Percentiles rank a stretch among this genome's conserved stretches.
Conservation (phyloP, 495 filamentous ascomycete genomes). For the Neurospora sp. region DNA sequence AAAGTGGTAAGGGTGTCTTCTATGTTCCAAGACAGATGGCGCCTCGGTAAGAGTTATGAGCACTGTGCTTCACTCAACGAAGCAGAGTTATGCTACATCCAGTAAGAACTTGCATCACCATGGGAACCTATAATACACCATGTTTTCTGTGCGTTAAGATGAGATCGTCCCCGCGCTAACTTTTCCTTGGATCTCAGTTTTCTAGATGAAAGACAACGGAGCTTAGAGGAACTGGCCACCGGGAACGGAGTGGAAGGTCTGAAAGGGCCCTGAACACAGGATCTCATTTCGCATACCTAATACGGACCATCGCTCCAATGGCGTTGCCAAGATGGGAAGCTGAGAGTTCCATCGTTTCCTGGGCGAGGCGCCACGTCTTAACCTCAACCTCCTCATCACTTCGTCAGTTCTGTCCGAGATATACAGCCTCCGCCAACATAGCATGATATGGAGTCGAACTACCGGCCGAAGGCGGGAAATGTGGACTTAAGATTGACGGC, state of each 20-base stretch:
- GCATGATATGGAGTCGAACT: not conserved
- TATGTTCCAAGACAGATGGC: not conserved
- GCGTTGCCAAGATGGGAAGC: not conserved
- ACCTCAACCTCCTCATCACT: not conserved
- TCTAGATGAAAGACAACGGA: not conserved
- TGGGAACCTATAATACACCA: not conserved
- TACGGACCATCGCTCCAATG: not conserved
- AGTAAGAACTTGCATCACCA: not conserved
- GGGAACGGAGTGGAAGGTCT: not conserved
- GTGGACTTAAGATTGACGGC: not conserved
- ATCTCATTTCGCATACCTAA: not conserved
- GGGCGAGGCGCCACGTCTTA: not conserved
- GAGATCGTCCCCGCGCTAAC: not conserved
- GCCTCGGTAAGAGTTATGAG: not conserved
- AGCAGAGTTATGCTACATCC: not conserved
- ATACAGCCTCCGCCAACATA: not conserved
- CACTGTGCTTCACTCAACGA: not conserved
- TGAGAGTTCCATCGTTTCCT: not conserved
- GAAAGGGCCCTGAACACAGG: not conserved
- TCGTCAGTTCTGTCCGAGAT: not conserved
- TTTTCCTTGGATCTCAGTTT: not conserved
- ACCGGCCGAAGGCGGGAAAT: not conserved
- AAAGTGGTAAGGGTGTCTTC: not conserved
- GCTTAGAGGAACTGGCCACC: not conserved
- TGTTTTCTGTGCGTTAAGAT: not conserved